Evolutionary conservation across 1,284 basidiomycete species (phyloP).

Genomic region (Tranzscheliella williamsii): DNA sequence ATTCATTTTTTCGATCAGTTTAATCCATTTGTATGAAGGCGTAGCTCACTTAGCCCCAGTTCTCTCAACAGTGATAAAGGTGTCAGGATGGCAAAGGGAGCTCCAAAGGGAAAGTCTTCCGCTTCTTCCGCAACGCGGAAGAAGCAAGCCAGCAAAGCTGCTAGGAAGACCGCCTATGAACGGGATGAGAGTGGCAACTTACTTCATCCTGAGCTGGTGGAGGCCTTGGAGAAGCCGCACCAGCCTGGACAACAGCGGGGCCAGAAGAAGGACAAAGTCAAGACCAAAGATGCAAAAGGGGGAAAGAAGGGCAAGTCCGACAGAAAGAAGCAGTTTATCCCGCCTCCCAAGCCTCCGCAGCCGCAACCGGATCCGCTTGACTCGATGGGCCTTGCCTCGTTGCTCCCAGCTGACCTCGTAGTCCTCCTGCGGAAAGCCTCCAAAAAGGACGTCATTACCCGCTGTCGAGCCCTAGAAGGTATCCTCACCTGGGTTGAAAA

Average conservation of each 20-base stretch:
- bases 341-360: slow-evolving; percentile 69
- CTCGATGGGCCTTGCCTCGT: slow-evolving; percentile 73
- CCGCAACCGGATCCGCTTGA: slow-evolving; percentile 88
- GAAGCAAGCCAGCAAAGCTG: slow-evolving; percentile 56
- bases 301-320: slow-evolving; percentile 42
- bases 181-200: slow-evolving; percentile 31
- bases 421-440: slow-evolving; percentile 78
- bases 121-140: slow-evolving; percentile 58
- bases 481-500: slow-evolving; percentile 71
- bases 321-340: slow-evolving; percentile 56
- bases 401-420: slow-evolving; percentile 71
- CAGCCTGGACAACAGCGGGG: slow-evolving; percentile 30
- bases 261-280: slow-evolving; percentile 54
- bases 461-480: slow-evolving; percentile 83
- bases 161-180: slow-evolving; percentile 46
- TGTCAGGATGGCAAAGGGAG: slow-evolving; percentile 26
- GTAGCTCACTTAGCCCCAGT: too few species aligned
- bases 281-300: slow-evolving; percentile 34
- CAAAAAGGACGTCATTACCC: slow-evolving; percentile 90
- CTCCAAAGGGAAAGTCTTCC: slow-evolving; percentile 53
- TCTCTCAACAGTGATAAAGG: too few species aligned
- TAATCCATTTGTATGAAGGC: too few species aligned
- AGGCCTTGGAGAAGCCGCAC: slow-evolving; percentile 20
- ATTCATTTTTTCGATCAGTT: too few species aligned
- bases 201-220: slow-evolving; percentile 14